These are phyloP conservation scores for Fusarium goolgardi DNA, from an alignment of 2,329 filamentous ascomycete species.

Conservation along the genomic window DNA sequence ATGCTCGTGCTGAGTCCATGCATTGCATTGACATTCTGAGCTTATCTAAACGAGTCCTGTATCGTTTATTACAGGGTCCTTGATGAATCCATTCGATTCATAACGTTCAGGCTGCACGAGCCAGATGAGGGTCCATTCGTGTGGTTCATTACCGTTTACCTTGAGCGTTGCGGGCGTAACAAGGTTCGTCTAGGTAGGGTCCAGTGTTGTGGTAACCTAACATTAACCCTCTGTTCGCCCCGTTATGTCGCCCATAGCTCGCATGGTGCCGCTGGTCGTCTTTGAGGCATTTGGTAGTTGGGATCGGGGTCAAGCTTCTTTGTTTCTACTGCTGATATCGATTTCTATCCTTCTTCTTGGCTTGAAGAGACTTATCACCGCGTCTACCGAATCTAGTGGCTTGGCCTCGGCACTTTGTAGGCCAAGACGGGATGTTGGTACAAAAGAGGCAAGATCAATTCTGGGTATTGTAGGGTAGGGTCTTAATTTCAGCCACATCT, in stretches of 20 bases:
- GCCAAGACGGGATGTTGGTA: conserved; percentile 3
- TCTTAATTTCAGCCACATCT: background rate
- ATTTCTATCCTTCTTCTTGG: background rate
- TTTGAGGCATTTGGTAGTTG: background rate
- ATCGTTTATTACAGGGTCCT: background rate
- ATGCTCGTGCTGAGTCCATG: background rate
- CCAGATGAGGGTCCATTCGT: background rate
- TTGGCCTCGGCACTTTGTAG: conserved; percentile 11
- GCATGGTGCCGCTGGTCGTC: background rate
- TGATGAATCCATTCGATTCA: background rate
- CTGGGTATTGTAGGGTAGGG: conserved; percentile 10
- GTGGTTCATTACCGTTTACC: background rate
- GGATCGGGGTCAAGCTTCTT: too few relatives aligned
- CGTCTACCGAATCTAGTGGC: background rate
- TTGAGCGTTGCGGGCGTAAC: conserved; percentile 22
- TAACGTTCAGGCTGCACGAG: background rate
- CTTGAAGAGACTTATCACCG: background rate
- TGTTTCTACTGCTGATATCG: background rate
- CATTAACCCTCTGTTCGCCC: background rate
- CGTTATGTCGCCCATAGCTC: background rate
- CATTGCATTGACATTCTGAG: background rate
- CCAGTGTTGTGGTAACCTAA: conserved; percentile 2
- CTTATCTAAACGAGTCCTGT: conserved; percentile 12
- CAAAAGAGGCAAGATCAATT: background rate
- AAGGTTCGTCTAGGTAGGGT: background rate